Conservation (phyloP, 2,329 filamentous ascomycete species). For the Metarhizium guizhouense region DNA sequence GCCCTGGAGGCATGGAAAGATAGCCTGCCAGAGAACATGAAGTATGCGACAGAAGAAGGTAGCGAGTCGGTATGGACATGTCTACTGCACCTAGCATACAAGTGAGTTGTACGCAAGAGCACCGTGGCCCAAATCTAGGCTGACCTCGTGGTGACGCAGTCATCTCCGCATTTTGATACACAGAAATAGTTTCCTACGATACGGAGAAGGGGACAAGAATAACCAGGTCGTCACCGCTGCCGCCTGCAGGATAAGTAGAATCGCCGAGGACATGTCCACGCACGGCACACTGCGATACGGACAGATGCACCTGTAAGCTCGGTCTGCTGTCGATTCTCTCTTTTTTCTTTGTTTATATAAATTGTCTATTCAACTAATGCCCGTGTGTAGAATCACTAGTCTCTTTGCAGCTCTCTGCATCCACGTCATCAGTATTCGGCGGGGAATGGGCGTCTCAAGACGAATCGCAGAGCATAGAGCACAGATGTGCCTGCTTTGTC, state of each 20-base stretch:
- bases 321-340: neutral
- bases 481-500: slow-evolving; percentile 26
- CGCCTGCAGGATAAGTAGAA: slow-evolving; percentile 26
- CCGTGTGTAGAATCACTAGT: slow-evolving; percentile 23
- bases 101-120: slow-evolving; percentile 14
- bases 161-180: slow-evolving; percentile 28
- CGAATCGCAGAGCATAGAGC: slow-evolving; percentile 27
- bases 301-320: slow-evolving; percentile 27
- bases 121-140: neutral
- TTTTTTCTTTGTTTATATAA: neutral
- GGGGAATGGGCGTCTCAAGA: slow-evolving; percentile 21
- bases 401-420: slow-evolving; percentile 29
- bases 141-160: slow-evolving; percentile 7
- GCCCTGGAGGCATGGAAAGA: slow-evolving; percentile 24
- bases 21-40: slow-evolving; percentile 22
- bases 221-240: slow-evolving; percentile 21
- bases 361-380: neutral
- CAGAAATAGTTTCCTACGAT: slow-evolving; percentile 22
- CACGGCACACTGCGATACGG: slow-evolving; percentile 24
- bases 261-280: slow-evolving; percentile 29
- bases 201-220: slow-evolving; percentile 17
- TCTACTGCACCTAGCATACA: slow-evolving; percentile 28
- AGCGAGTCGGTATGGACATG: slow-evolving; percentile 26
- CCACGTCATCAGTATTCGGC: slow-evolving; percentile 26
- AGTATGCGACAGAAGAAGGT: slow-evolving; percentile 20